Conservation (phyloP, 371 early-diverging fungal species). For the Sporodiniella umbellata region DNA sequence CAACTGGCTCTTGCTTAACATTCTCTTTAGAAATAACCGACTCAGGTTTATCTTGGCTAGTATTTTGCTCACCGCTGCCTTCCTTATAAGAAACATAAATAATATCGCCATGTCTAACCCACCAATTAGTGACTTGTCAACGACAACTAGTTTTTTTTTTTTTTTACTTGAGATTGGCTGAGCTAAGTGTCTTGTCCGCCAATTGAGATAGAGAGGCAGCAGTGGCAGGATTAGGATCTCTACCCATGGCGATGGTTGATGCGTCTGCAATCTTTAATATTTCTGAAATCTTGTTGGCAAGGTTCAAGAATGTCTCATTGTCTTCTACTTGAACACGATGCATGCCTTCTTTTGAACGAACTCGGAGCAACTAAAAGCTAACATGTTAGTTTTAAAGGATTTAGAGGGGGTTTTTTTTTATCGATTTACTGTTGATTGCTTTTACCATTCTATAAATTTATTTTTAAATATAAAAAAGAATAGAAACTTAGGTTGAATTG, state of each 20-base stretch:
- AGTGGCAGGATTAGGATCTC: constrained; percentile 41
- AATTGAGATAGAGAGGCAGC: constrained; percentile 39
- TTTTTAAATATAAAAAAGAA: not conserved
- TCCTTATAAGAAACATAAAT: constrained; percentile 61
- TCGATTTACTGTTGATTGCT: not conserved
- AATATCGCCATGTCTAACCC: constrained; percentile 77
- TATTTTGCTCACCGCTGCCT: constrained; percentile 17
- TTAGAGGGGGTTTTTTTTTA: too few species aligned
- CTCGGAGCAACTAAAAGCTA: constrained; percentile 66
- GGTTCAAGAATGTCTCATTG: constrained; percentile 46
- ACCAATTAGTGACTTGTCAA: not conserved
- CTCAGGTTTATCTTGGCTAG: not conserved
- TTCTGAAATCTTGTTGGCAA: constrained; percentile 57
- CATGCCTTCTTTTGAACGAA: constrained; percentile 84
- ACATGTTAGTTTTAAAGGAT: not conserved
- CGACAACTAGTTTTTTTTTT: not conserved
- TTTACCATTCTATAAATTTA: not conserved
- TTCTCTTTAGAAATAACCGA: constrained; percentile 8
- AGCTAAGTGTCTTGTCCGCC: constrained; percentile 39
- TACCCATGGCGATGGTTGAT: constrained; percentile 48
- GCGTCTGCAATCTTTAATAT: constrained; percentile 39
- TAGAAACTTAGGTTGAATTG: not conserved
- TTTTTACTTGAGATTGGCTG: constrained; percentile 46
- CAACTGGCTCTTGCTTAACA: constrained; percentile 74
- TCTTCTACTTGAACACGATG: constrained; percentile 70